Conservation (phyloP, 371 early-diverging fungal genomes). For the Entomophthora muscae region DNA sequence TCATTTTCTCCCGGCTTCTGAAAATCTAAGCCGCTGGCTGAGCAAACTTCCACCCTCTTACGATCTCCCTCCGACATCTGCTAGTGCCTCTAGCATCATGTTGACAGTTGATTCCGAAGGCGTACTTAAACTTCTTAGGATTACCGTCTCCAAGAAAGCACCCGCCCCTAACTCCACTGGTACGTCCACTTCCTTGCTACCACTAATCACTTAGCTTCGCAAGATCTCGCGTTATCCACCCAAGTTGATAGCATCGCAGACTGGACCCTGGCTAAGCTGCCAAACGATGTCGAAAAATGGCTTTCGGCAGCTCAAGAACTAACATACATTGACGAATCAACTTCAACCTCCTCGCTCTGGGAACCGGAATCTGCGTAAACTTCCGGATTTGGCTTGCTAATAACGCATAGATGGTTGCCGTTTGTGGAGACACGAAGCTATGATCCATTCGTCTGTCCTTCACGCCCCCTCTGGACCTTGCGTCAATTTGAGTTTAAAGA, state of each 20-base stretch:
- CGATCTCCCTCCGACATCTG: neutral
- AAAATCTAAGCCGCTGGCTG: neutral
- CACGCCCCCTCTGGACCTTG: slow-evolving; percentile 1
- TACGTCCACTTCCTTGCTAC: neutral
- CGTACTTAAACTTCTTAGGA: neutral
- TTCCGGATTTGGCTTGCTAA: neutral
- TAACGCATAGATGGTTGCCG: slow-evolving; percentile 1
- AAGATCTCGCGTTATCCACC: neutral
- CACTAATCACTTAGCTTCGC: too few species aligned
- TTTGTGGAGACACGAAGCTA: slow-evolving; percentile 2
- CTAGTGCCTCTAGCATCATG: neutral
- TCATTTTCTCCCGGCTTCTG: neutral
- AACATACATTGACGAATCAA: neutral
- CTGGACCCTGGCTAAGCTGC: neutral
- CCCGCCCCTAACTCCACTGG: neutral
- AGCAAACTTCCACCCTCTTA: slow-evolving; percentile 4
- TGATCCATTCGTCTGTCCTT: neutral
- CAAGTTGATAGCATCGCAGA: slow-evolving; percentile 3
- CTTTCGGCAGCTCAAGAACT: neutral
- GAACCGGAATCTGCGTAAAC: neutral
- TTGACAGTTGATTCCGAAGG: neutral
- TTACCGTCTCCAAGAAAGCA: neutral
- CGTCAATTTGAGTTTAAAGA: slow-evolving; percentile 6
- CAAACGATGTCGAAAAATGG: neutral
- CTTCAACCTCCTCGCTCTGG: neutral